These are phyloP conservation scores for Botrytis pseudocinerea DNA, from an alignment of 2,329 filamentous ascomycete genomes.

Conservation along the genomic window DNA sequence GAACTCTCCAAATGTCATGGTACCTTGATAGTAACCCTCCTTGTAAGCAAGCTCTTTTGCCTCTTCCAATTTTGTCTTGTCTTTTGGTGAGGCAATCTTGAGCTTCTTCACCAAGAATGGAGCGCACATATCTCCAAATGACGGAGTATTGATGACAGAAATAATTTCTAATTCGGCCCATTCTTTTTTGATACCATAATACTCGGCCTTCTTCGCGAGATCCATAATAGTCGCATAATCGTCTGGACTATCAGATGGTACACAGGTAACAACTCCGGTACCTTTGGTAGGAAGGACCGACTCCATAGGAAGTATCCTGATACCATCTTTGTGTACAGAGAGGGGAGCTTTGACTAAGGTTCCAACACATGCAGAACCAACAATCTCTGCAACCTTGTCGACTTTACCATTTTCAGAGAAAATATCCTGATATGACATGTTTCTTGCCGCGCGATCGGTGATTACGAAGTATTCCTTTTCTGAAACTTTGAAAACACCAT, in stretches of 20 bases:
- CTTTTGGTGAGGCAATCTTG: slow-evolving; percentile 97
- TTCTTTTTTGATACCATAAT: slow-evolving; percentile 93
- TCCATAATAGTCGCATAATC: slow-evolving; percentile 90
- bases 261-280: slow-evolving; percentile 92
- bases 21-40: slow-evolving; percentile 95
- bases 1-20: slow-evolving; percentile 83
- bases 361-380: slow-evolving; percentile 79
- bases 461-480: slow-evolving; percentile 81
- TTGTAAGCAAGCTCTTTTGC: slow-evolving; percentile 97
- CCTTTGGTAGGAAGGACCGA: slow-evolving; percentile 89
- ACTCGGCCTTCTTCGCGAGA: slow-evolving; percentile 91
- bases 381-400: slow-evolving; percentile 71
- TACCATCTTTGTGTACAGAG: slow-evolving; percentile 77
- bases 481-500: slow-evolving; percentile 81
- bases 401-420: slow-evolving; percentile 76
- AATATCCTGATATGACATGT: slow-evolving; percentile 93
- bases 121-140: slow-evolving; percentile 82
- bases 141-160: slow-evolving; percentile 86
- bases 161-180: slow-evolving; percentile 91
- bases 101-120: slow-evolving; percentile 83
- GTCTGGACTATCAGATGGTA: slow-evolving; percentile 93
- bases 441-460: slow-evolving; percentile 80
- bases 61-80: slow-evolving; percentile 83
- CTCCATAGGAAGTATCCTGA: slow-evolving; percentile 94
- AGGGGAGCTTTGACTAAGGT: slow-evolving; percentile 89